Conservation (phyloP, 345 rosid genomes). For the Rhodomyrtus tomentosa region DNA sequence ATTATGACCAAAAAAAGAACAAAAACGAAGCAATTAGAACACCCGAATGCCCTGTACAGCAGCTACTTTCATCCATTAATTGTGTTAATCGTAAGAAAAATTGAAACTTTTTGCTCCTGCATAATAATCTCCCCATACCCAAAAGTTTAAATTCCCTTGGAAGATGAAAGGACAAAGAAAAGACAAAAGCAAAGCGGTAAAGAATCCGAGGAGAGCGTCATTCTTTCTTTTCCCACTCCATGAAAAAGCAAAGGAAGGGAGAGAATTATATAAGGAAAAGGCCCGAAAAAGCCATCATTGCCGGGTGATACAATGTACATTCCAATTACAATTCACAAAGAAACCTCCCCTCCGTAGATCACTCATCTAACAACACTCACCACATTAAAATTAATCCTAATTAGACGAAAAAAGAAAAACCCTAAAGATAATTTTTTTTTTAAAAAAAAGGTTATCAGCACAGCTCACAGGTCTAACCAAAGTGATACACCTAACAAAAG, state of each 20-base stretch:
- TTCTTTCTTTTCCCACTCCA: background rate
- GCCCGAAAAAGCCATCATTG: conserved; percentile 4
- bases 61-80: background rate
- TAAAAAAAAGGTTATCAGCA: background rate
- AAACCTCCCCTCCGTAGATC: background rate
- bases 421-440: background rate
- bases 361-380: background rate
- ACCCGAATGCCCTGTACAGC: background rate
- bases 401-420: background rate
- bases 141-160: background rate
- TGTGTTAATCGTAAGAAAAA: background rate
- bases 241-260: background rate
- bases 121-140: background rate
- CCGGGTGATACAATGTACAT: conserved; percentile 24
- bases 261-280: background rate
- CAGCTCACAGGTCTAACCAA: background rate
- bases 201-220: background rate
- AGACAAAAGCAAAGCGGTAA: background rate
- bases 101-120: background rate
- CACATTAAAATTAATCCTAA: background rate
- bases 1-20: no score
- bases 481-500: background rate
- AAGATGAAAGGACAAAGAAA: background rate
- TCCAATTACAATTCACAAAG: conserved; percentile 21
- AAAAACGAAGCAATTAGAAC: background rate